Evolutionary conservation across 2,329 filamentous ascomycete species (phyloP).

Genomic region (Microcyclospora pomicola): DNA sequence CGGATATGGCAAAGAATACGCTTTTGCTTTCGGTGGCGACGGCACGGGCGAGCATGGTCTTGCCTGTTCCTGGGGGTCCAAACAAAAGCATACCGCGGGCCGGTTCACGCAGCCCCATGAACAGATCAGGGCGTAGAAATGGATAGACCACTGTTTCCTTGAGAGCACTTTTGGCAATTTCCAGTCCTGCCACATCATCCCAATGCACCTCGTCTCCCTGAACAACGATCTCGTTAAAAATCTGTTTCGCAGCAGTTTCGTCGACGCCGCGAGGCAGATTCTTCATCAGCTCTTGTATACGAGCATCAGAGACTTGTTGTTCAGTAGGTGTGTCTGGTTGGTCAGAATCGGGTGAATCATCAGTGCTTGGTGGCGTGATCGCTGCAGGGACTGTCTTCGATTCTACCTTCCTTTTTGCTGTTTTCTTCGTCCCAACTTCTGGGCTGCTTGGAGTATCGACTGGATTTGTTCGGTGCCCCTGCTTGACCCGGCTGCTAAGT

Average conservation of each 20-base stretch:
- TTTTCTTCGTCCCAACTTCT: constrained; percentile 7
- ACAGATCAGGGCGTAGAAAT: constrained; percentile 85
- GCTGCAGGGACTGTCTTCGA: constrained; percentile 11
- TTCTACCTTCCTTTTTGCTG: constrained; percentile 13
- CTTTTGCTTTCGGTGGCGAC: constrained; percentile 90
- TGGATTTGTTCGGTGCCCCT: constrained; percentile 2
- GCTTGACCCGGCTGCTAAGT: constrained; percentile 7
- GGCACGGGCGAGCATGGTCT: constrained; percentile 91
- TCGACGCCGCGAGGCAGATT: constrained; percentile 73
- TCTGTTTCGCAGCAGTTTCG: constrained; percentile 69
- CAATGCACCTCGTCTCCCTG: constrained; percentile 90
- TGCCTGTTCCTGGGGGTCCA: constrained; percentile 92
- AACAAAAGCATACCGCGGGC: constrained; percentile 92
- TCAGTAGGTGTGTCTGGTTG: constrained; percentile 18
- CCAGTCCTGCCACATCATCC: constrained; percentile 82
- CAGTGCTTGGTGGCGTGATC: constrained; percentile 32
- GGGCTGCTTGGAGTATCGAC: constrained; percentile 10
- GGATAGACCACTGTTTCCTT: constrained; percentile 96
- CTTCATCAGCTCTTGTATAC: constrained; percentile 54
- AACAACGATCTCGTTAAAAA: constrained; percentile 90
- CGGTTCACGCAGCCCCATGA: constrained; percentile 88
- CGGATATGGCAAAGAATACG: constrained; percentile 94
- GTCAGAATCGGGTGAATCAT: constrained; percentile 30
- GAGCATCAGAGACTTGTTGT: constrained; percentile 45
- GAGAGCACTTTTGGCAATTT: constrained; percentile 77